These are phyloP conservation scores for Roridomyces roridus DNA, from an alignment of 768 basidiomycete species.

Conservation along the genomic window DNA sequence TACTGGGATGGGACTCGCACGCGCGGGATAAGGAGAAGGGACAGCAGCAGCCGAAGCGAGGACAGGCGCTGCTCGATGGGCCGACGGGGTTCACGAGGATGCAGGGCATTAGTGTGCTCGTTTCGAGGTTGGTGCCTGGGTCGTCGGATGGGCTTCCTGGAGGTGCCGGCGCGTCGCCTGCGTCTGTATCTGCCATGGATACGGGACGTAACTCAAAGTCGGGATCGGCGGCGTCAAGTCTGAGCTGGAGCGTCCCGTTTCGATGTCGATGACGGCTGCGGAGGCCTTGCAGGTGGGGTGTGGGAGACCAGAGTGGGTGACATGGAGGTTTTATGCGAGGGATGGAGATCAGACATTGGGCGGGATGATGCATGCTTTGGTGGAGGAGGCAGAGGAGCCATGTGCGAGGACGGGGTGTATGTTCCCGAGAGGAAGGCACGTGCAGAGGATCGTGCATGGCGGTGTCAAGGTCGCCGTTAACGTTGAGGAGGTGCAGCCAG, in stretches of 20 bases:
- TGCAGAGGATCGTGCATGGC: conserved; percentile 42
- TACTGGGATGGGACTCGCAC: conserved; percentile 65
- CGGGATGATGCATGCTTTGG: conserved; percentile 43
- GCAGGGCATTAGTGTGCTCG: conserved; percentile 60
- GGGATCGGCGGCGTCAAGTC: conserved; percentile 16
- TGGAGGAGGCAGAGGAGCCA: conserved; percentile 5
- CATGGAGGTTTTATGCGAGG: conserved; percentile 51
- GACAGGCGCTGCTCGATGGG: conserved; percentile 45
- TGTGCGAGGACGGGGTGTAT: conserved; percentile 22
- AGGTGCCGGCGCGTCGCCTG: no score
- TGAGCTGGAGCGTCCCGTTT: conserved; percentile 14
- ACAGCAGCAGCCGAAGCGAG: no score
- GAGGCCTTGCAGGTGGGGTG: conserved; percentile 40
- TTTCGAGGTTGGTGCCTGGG: conserved; percentile 44
- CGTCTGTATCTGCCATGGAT: no score
- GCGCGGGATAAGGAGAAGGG: conserved; percentile 34
- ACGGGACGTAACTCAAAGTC: no score
- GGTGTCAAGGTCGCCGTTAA: conserved; percentile 32
- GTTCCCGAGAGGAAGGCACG: conserved; percentile 37
- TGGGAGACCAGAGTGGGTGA: conserved; percentile 53
- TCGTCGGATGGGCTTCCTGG: conserved; percentile 25
- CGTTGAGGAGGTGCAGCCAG: background rate
- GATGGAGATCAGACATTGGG: conserved; percentile 42
- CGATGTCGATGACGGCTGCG: background rate
- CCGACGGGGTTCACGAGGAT: conserved; percentile 60